Conservation (phyloP, 108 stramenopile species). For the Cyclotella sp. region DNA sequence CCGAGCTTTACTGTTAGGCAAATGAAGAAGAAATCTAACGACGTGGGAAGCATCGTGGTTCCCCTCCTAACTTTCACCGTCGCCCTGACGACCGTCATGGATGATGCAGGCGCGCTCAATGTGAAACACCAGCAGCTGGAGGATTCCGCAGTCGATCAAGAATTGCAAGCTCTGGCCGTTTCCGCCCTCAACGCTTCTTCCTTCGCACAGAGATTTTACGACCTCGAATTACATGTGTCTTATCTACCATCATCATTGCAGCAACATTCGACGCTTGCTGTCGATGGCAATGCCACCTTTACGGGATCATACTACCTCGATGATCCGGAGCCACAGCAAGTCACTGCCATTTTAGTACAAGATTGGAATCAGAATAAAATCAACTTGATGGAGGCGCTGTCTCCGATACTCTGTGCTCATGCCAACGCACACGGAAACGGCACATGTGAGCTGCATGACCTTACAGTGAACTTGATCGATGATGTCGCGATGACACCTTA, state of each 20-base stretch:
- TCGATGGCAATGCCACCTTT: conserved; percentile 15
- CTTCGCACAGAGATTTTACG: too few relatives aligned
- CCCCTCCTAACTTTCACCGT: not conserved
- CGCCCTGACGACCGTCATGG: not conserved
- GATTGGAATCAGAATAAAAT: not conserved
- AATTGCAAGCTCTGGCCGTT: too few relatives aligned
- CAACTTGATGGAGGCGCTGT: not conserved
- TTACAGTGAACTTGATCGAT: not conserved
- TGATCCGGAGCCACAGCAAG: not conserved
- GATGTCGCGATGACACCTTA: too few relatives aligned
- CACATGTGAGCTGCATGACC: not conserved
- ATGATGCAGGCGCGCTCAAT: too few relatives aligned
- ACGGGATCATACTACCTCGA: conserved; percentile 1
- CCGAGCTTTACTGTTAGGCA: not conserved
- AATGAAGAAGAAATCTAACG: conserved; percentile 7
- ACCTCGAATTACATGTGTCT: too few relatives aligned
- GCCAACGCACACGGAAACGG: not conserved
- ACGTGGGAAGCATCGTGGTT: not conserved
- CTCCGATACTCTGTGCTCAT: not conserved
- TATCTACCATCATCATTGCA: too few relatives aligned
- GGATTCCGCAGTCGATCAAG: too few relatives aligned
- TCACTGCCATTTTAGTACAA: not conserved
- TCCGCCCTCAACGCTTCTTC: too few relatives aligned
- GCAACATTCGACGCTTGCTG: not conserved
- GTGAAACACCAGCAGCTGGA: too few relatives aligned